phyloP scores from a whole-genome alignment of 2,329 filamentous ascomycete species.

The Claviceps arundinis region DNA sequence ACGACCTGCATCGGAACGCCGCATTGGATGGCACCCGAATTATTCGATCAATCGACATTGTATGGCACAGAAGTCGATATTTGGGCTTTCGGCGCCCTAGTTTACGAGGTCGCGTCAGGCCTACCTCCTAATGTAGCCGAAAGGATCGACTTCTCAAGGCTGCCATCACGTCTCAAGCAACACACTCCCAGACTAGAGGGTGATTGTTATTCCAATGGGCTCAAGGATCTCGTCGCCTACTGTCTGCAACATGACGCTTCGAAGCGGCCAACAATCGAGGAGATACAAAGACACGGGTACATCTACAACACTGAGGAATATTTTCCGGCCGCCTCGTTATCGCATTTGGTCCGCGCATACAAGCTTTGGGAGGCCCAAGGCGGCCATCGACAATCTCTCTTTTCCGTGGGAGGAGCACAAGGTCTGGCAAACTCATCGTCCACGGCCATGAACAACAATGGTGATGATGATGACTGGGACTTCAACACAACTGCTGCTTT shows the following conservation, averaged over 20 bases:
- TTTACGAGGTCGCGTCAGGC: slow-evolving; percentile 71
- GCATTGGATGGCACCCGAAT: slow-evolving; percentile 77
- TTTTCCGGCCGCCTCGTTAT: slow-evolving; percentile 51
- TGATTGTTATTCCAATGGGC: slow-evolving; percentile 52
- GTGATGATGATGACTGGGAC: slow-evolving; percentile 44
- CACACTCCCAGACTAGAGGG: slow-evolving; percentile 58
- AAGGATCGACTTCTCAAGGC: slow-evolving; percentile 32
- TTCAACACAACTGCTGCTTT: slow-evolving; percentile 55
- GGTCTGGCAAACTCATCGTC: slow-evolving; percentile 31
- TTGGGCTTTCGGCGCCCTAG: slow-evolving; percentile 73
- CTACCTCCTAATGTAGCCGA: slow-evolving; percentile 55
- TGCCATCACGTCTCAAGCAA: slow-evolving; percentile 44
- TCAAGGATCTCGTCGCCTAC: slow-evolving; percentile 59
- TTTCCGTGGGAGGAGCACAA: slow-evolving; percentile 45
- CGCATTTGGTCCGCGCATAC: slow-evolving; percentile 56
- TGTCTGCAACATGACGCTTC: slow-evolving; percentile 57
- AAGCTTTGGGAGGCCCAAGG: slow-evolving; percentile 64
- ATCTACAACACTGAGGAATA: slow-evolving; percentile 47
- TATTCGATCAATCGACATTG: slow-evolving; percentile 50
- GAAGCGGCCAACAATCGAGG: slow-evolving; percentile 54
- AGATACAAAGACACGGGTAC: slow-evolving; percentile 57
- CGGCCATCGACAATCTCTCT: slow-evolving; percentile 54
- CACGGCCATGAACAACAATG: slow-evolving; percentile 25
- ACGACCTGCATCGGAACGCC: slow-evolving; percentile 72
- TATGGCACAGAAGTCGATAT: slow-evolving; percentile 67